Conservation (phyloP, 192 early-diverging fungal genomes). For the Backusella tarrabulga region DNA sequence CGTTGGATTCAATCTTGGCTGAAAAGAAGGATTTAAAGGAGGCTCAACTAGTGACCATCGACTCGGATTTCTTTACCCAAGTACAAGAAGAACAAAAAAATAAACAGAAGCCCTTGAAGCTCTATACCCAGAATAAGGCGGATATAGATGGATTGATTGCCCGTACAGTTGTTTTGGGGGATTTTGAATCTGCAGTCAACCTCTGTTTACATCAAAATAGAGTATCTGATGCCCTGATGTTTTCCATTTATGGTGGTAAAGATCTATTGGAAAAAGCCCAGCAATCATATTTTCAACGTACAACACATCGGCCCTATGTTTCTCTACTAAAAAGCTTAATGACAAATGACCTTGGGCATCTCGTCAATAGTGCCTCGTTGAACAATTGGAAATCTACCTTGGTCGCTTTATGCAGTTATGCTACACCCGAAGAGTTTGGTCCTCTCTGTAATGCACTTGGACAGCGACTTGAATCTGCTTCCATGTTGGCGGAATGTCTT, state of each 20-base stretch:
- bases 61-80: constrained; percentile 22
- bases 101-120: background rate
- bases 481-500: constrained; percentile 52
- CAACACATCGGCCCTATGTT: constrained; percentile 67
- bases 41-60: constrained; percentile 12
- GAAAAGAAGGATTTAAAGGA: constrained; percentile 13
- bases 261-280: constrained; percentile 27
- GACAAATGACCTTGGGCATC: constrained; percentile 70
- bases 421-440: constrained; percentile 79
- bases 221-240: constrained; percentile 58
- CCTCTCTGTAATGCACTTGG: constrained; percentile 64
- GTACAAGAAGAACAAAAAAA: constrained; percentile 32
- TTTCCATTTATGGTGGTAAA: constrained; percentile 80
- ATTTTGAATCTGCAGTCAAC: constrained; percentile 87
- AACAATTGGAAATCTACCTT: constrained; percentile 90
- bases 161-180: constrained; percentile 79
- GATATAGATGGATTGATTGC: constrained; percentile 83
- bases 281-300: constrained; percentile 78
- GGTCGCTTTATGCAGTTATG: constrained; percentile 94
- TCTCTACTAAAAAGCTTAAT: constrained; percentile 83
- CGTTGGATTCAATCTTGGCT: background rate
- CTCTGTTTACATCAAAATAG: constrained; percentile 79
- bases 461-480: constrained; percentile 51
- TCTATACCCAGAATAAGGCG: background rate
- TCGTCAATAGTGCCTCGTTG: constrained; percentile 74